Evolutionary conservation across 2,329 filamentous ascomycete genomes (phyloP), one percentile per base, ranked within the genome.

Genomic region (Penicillium polonicum): DNA sequence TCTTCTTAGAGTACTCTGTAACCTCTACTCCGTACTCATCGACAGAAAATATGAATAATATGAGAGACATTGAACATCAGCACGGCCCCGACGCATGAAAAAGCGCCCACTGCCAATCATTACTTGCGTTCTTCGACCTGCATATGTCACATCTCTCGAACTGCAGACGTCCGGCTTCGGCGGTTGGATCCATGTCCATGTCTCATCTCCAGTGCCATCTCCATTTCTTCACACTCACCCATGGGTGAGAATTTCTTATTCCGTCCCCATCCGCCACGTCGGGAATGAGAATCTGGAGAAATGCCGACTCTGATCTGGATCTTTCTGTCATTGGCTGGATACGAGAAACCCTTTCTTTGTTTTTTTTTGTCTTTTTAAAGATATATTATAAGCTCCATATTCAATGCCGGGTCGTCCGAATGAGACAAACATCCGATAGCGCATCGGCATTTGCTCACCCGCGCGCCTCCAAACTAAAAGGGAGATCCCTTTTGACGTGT

Each of bases 81-180:
- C 50, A 58, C 55, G 48, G 50, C 29, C 55, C 50, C 50, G 55
- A 35, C 19, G 41, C 35, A 50, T 38, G 33, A 29, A 27, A 23
- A 33, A 29, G n/a, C n/a, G n/a, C 36, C 19, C 41, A 51, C 45
- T 33, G 39, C 54, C 48, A 57, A 57, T 57, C 60, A 55, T 27
- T 52, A 27, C n/a, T 35, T 31, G 29, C 36, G 55, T 55, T 52
- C 43, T 48, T 43, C 17, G 29, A 38, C 46, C 51, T 56, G 58
- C 56, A 62, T 57, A 54, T 61, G 56, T 62, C 54, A 57, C 41
- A 54, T 39, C 36, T 43, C 41, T 38, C 33, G 42, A 56, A 19
- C 38, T 27, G 48, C 50, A 50, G 33, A 38, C 19, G 9, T 38
- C 38, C 53, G 43, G 38, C 31, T 45, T 45, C 49, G 29, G 44